Percentiles rank a stretch among this genome's conserved stretches.
phyloP scores from a whole-genome alignment of 1,139 yeast genomes.

The Magnusiomyces clavatus region DNA sequence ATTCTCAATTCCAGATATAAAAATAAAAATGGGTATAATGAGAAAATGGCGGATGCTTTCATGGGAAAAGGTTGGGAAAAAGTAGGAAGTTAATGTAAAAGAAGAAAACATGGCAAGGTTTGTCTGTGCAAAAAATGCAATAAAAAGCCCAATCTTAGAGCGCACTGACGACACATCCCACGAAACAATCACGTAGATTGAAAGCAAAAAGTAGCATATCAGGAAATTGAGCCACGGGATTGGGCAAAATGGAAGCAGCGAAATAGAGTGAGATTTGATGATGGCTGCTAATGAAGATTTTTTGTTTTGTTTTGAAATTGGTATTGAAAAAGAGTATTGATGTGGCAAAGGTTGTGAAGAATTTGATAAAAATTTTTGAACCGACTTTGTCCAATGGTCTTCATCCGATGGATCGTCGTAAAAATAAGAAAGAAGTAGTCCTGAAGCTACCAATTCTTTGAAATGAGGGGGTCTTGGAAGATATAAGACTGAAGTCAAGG shows the following conservation, averaged over 20 bases:
- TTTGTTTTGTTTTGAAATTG: not conserved
- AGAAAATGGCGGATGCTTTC: conserved; percentile 20
- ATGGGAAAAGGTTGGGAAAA: conserved; percentile 26
- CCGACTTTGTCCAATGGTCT: conserved; percentile 11
- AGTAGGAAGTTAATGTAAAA: conserved; percentile 42
- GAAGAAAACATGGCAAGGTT: conserved; percentile 43
- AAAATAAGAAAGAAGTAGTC: conserved; percentile 19
- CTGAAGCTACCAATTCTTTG: conserved; percentile 14
- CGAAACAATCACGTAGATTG: conserved; percentile 38
- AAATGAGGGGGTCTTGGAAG: conserved; percentile 7
- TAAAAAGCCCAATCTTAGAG: conserved; percentile 50
- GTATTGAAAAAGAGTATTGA: conserved; percentile 4
- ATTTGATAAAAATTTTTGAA: conserved; percentile 8
- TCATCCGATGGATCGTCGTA: conserved; percentile 14
- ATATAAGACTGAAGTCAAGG: conserved; percentile 8
- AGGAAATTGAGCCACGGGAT: conserved; percentile 11
- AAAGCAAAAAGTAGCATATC: conserved; percentile 28
- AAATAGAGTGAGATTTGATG: conserved; percentile 1
- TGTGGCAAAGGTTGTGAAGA: not conserved
- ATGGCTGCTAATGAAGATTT: not conserved
- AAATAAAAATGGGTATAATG: conserved; percentile 36
- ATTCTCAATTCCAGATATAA: conserved; percentile 40
- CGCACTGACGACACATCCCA: conserved; percentile 47
- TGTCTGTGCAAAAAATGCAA: conserved; percentile 53
- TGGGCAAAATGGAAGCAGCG: conserved; percentile 18